Evolutionary conservation across 164 flowering plant species (phyloP).

Genomic region (Cinnamomum micranthum): DNA sequence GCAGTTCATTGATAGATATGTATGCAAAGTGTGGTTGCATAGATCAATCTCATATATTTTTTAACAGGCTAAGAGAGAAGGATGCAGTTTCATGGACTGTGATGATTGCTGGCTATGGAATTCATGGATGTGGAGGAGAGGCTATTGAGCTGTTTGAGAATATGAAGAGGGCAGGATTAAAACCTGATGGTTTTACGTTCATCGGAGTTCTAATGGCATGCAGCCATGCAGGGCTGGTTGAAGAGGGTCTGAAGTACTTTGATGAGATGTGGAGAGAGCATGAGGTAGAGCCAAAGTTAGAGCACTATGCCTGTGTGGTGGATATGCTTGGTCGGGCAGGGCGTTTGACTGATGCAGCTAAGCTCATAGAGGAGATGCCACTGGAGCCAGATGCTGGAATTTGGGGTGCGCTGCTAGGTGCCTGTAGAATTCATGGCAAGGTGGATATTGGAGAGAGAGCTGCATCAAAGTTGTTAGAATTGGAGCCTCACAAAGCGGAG

Average conservation of each 20-base stretch:
- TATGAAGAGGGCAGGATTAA: conserved; percentile 34
- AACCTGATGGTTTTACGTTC: conserved; percentile 51
- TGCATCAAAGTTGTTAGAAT: conserved; percentile 38
- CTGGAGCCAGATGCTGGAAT: conserved; percentile 54
- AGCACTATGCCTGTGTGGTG: conserved; percentile 64
- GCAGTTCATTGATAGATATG: conserved; percentile 53
- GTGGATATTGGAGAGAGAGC: conserved; percentile 39
- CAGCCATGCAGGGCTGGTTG: conserved; percentile 48
- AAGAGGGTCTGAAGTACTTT: conserved; percentile 35
- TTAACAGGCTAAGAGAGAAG: conserved; percentile 36
- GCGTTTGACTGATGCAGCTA: conserved; percentile 40
- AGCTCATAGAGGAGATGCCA: conserved; percentile 45
- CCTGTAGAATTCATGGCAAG: conserved; percentile 43
- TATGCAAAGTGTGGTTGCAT: conserved; percentile 64
- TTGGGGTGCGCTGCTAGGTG: conserved; percentile 63
- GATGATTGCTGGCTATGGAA: conserved; percentile 51
- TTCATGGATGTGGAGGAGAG: conserved; percentile 51
- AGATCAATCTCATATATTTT: conserved; percentile 36
- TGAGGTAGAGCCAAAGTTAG: conserved; percentile 40
- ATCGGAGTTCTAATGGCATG: conserved; percentile 55
- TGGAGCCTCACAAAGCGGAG: conserved; percentile 46
- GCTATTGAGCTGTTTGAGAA: conserved; percentile 43
- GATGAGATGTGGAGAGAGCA: conserved; percentile 23
- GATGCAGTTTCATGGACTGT: conserved; percentile 54
- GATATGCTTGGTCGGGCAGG: conserved; percentile 74